phyloP scores from a whole-genome alignment of 768 basidiomycete species.

The Suillus paluster region DNA sequence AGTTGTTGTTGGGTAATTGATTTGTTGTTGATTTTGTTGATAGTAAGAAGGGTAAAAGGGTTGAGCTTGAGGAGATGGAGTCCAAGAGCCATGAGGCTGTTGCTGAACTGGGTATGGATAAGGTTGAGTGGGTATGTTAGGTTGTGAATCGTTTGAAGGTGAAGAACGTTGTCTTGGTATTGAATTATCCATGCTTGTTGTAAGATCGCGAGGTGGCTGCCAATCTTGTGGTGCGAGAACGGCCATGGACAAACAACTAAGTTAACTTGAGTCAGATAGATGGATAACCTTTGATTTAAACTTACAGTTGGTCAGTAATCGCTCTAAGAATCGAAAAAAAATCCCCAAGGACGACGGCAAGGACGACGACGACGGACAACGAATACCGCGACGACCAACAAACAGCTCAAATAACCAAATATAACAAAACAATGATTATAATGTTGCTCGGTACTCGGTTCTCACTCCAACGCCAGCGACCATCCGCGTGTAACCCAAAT shows the following conservation, averaged over 20 bases:
- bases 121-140: slow-evolving; percentile 39
- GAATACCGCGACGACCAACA: slow-evolving; percentile 7
- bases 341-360: too few species aligned
- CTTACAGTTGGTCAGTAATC: too few species aligned
- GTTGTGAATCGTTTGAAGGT: slow-evolving; percentile 56
- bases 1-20: slow-evolving; percentile 41
- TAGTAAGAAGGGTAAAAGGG: slow-evolving; percentile 83
- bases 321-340: too few species aligned
- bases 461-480: too few species aligned
- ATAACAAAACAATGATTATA: slow-evolving; percentile 1
- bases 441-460: too few species aligned
- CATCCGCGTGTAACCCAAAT: too few species aligned
- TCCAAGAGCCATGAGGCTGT: slow-evolving; percentile 73
- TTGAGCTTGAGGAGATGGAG: slow-evolving; percentile 63
- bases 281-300: too few species aligned
- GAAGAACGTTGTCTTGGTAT: slow-evolving; percentile 64
- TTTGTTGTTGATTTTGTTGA: slow-evolving; percentile 64
- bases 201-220: slow-evolving; percentile 65
- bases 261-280: too few species aligned
- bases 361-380: slow-evolving; percentile 5
- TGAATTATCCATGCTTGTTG: slow-evolving; percentile 48
- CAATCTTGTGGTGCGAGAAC: slow-evolving; percentile 80
- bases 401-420: neutral
- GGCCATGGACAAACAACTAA: slow-evolving; percentile 59
- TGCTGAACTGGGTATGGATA: slow-evolving; percentile 77